These are phyloP conservation scores for Colletotrichum chrysophilum DNA, from an alignment of 2,329 filamentous ascomycete genomes.

Conservation along the genomic window DNA sequence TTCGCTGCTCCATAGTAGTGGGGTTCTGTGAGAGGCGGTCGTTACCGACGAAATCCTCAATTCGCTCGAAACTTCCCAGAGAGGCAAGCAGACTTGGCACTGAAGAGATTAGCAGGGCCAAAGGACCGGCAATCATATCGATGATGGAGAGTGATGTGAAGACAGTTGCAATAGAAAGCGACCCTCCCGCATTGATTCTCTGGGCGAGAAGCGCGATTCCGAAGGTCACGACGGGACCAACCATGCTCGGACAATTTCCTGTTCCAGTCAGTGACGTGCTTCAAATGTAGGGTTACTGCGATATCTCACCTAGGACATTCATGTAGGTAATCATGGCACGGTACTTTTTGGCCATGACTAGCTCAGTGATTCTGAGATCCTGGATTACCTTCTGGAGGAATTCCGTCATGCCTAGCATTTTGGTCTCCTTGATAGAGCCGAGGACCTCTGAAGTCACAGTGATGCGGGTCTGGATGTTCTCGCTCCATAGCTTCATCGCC, in stretches of 20 bases:
- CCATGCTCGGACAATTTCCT: constrained; percentile 14
- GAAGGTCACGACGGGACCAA: constrained; percentile 25
- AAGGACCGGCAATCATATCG: constrained; percentile 22
- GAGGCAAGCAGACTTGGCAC: constrained; percentile 27
- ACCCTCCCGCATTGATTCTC: neutral
- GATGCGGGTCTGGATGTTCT: constrained; percentile 32
- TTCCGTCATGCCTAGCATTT: constrained; percentile 33
- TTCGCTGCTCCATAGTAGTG: neutral
- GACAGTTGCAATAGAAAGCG: constrained; percentile 7
- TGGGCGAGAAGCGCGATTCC: constrained; percentile 23
- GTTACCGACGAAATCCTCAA: constrained; percentile 21
- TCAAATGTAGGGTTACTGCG: fast-evolving
- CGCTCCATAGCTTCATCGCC: constrained; percentile 32
- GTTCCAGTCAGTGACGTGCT: neutral
- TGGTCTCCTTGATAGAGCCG: constrained; percentile 33
- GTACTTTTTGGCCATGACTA: constrained; percentile 25
- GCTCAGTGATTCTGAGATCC: constrained; percentile 21
- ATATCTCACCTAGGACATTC: constrained; percentile 1
- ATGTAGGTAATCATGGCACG: constrained; percentile 19
- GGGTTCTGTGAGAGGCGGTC: neutral
- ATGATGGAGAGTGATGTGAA: constrained; percentile 31
- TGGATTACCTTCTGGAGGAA: constrained; percentile 24
- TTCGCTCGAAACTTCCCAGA: constrained; percentile 27
- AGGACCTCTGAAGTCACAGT: constrained; percentile 31
- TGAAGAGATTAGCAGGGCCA: constrained; percentile 24